Evolutionary conservation across 2,329 filamentous ascomycete species (phyloP).

Genomic region (Colletotrichum sp.): DNA sequence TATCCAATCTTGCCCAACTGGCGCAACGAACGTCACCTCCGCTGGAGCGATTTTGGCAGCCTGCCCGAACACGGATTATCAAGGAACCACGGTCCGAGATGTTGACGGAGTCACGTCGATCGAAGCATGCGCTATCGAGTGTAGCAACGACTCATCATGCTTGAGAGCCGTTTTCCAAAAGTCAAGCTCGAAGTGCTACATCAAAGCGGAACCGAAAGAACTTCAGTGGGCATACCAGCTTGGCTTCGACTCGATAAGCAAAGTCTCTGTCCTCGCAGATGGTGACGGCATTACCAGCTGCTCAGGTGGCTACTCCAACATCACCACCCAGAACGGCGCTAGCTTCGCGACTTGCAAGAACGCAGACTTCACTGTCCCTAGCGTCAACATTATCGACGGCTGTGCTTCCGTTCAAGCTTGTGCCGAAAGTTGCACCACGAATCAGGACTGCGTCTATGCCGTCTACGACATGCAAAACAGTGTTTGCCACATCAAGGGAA

Average conservation of each 20-base stretch:
- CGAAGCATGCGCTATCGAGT: neutral
- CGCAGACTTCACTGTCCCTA: conserved; percentile 15
- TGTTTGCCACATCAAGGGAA: conserved; percentile 23
- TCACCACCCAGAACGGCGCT: neutral
- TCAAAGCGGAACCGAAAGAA: neutral
- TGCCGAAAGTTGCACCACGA: conserved; percentile 17
- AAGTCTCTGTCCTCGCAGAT: neutral
- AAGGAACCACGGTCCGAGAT: neutral
- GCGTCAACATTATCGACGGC: neutral
- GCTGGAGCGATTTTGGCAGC: accelerated
- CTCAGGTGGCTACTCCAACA: neutral
- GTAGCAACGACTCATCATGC: neutral
- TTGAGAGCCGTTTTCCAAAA: neutral
- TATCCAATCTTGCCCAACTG: neutral
- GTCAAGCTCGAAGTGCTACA: neutral
- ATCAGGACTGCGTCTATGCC: conserved; percentile 5
- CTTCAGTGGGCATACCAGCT: neutral
- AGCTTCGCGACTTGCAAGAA: conserved; percentile 3
- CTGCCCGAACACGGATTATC: neutral
- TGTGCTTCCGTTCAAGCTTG: conserved; percentile 15
- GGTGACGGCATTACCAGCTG: neutral
- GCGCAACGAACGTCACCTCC: neutral
- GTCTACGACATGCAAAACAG: conserved; percentile 25
- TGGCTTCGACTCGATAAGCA: neutral
- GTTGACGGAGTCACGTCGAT: neutral